These are phyloP conservation scores for Sugiyamaella xylanicola DNA, from an alignment of 1,139 yeast species.

Conservation along the genomic window DNA sequence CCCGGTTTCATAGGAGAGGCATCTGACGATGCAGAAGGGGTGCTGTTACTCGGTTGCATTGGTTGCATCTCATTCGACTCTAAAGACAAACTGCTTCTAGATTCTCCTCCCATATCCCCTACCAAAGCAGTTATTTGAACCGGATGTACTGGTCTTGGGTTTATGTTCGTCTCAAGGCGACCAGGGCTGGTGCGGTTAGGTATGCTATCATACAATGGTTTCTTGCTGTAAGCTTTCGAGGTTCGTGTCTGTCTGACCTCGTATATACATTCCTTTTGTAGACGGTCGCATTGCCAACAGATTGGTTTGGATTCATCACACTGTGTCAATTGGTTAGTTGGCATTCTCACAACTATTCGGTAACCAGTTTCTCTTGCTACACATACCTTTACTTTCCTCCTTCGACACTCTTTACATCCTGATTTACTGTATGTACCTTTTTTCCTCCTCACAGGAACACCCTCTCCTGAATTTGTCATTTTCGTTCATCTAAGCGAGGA, in stretches of 20 bases:
- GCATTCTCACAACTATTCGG: not conserved
- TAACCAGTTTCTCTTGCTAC: not conserved
- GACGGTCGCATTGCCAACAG: constrained; percentile 18
- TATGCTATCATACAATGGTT: too few relatives aligned
- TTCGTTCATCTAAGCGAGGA: not conserved
- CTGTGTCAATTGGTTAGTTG: not conserved
- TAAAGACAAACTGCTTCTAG: too few relatives aligned
- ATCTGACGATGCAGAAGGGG: not conserved
- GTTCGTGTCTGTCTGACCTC: not conserved
- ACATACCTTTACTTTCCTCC: constrained; percentile 16
- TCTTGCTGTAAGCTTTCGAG: not conserved
- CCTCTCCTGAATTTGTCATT: constrained; percentile 8
- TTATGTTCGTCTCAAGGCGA: too few relatives aligned
- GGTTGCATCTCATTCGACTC: not conserved
- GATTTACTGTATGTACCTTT: constrained; percentile 18
- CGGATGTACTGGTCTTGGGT: too few relatives aligned
- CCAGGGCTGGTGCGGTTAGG: not conserved
- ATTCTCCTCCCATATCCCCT: too few relatives aligned
- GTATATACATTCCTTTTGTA: constrained; percentile 10
- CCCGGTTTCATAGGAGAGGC: not conserved
- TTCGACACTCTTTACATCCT: constrained; percentile 14
- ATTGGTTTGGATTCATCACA: constrained; percentile 16
- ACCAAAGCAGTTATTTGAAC: too few relatives aligned
- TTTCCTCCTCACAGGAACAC: constrained; percentile 7
- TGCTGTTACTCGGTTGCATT: not conserved